A percentile compares a stretch with the other conserved stretches of the same genome.
These are phyloP conservation scores for Ophiocordyceps robertsii DNA, from an alignment of 2,329 filamentous ascomycete genomes.

Conservation along the genomic window DNA sequence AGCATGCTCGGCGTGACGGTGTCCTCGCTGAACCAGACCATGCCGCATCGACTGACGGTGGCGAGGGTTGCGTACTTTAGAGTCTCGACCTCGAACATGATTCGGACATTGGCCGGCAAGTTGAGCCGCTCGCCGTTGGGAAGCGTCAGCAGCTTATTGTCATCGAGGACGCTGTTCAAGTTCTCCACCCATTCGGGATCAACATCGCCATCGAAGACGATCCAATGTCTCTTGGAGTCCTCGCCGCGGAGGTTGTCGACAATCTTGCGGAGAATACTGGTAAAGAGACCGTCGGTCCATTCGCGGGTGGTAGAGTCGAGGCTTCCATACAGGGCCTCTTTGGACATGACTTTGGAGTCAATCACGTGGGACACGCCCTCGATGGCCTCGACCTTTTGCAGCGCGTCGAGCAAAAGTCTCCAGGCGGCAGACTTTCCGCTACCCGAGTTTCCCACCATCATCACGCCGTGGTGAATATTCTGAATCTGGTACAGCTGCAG, in stretches of 20 bases:
- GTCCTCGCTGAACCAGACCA: constrained; percentile 99
- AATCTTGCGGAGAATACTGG: constrained; percentile 93
- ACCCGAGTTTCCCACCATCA: constrained; percentile 99
- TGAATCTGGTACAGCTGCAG: constrained; percentile 97
- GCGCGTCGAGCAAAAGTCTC: constrained; percentile 79
- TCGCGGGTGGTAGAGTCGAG: constrained; percentile 94
- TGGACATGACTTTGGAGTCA: constrained; percentile 99
- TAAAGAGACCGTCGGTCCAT: constrained; percentile 98
- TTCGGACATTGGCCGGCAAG: constrained; percentile 84
- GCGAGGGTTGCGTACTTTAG: constrained; percentile 94
- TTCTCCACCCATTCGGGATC: constrained; percentile 99
- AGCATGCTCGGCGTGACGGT: constrained; percentile 90
- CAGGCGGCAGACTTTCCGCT: constrained; percentile 93
- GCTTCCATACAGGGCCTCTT: constrained; percentile 91
- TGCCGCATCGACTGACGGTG: constrained; percentile 98
- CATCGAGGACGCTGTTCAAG: constrained; percentile 96
- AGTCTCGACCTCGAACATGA: constrained; percentile 99
- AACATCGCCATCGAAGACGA: constrained; percentile 97
- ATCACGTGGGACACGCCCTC: constrained; percentile 97
- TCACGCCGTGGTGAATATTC: constrained; percentile 95
- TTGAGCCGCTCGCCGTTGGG: constrained; percentile 97
- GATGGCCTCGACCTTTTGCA: constrained; percentile 79
- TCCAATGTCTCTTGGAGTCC: constrained; percentile 95
- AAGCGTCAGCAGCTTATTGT: constrained; percentile 94
- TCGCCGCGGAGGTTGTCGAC: constrained; percentile 97